These are phyloP conservation scores for Ogataea haglerorum DNA, from an alignment of 805 yeast genomes.

Conservation along the genomic window DNA sequence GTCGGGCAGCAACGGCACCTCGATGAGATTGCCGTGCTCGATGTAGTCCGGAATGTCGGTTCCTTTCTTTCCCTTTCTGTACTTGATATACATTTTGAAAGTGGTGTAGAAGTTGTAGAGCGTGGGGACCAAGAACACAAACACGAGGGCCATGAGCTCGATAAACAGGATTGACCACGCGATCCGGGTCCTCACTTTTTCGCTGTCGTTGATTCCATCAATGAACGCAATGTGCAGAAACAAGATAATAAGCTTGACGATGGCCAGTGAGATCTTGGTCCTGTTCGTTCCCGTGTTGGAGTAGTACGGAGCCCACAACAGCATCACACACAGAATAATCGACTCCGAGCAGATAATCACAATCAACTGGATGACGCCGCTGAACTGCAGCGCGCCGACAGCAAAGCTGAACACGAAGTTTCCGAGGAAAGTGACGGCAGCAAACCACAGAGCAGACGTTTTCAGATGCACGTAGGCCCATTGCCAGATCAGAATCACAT, in stretches of 20 bases:
- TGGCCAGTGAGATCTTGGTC: slow-evolving; percentile 34
- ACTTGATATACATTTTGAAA: slow-evolving; percentile 13
- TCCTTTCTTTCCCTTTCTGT: slow-evolving; percentile 20
- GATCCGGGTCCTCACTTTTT: slow-evolving; percentile 38
- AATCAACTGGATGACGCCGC: slow-evolving; percentile 44
- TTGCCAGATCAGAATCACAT: slow-evolving; percentile 45
- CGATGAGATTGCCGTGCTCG: slow-evolving; percentile 21
- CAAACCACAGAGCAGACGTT: slow-evolving; percentile 40
- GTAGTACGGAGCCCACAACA: slow-evolving; percentile 32
- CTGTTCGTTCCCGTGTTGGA: slow-evolving; percentile 32
- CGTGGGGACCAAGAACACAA: slow-evolving; percentile 28
- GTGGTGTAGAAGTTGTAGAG: slow-evolving; percentile 29
- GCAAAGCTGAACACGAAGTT: slow-evolving; percentile 37
- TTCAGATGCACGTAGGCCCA: slow-evolving; percentile 41
- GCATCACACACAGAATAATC: slow-evolving; percentile 25
- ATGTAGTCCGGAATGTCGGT: slow-evolving; percentile 23
- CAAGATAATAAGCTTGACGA: slow-evolving; percentile 39
- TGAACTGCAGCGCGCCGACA: slow-evolving; percentile 42
- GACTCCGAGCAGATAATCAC: slow-evolving; percentile 37
- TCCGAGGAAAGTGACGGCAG: slow-evolving; percentile 35
- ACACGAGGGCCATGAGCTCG: slow-evolving; percentile 31
- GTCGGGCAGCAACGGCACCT: slow-evolving; percentile 18
- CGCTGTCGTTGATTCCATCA: slow-evolving; percentile 34
- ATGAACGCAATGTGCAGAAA: slow-evolving; percentile 44
- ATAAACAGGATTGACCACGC: slow-evolving; percentile 42